Base-by-base conservation (phyloP, 164 flowering plant genomes). In the Chimonanthus salicifolius region DNA sequence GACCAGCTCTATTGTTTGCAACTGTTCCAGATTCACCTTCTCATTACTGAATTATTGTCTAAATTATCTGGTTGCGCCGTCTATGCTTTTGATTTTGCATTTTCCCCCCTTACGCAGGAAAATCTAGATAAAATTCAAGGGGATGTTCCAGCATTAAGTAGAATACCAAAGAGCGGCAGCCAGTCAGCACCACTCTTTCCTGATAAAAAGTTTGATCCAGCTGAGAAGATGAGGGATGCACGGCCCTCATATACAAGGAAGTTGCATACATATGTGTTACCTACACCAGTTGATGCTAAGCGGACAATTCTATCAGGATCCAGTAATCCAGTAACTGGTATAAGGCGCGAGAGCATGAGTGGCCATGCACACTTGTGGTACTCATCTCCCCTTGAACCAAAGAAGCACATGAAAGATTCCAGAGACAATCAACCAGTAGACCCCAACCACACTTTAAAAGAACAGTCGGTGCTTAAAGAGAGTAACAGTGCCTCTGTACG, bases 141-240 rank as follows among this genome's bases (percentile, higher is more conserved):
- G 48, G 85, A 76, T 70, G 75, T 82, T 18, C 81, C 80, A 67
- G 71, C 77, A 18, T 74, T 58, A 15, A 74, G 74, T 64, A 75
- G 85, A 43, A 88, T 82, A 33, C 74, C 71, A 10, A 78, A 77
- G 77, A 51, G 71, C 51, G 75, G 83, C 78, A 92, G 92, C 82
- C 90, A 88, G 71, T 94, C 98, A 43, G 97, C 94, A 3, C 97
- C 97, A 47, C 87, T 94, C 21, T 85, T 84, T 75, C 73, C 88
- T 49, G 91, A 86, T 58, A 87, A 83, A 64, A 87, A 79, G 74
- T 73, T 51, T 20, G 91, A 88, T 77, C 67, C 85, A 70, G 74
- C 82, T 18, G 93, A 87, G 67, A 82, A 73, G 72, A 58, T 77
- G 18, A 75, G 69, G 64, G 88, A 82, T 49, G 47, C 78, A 75